Base-by-base conservation (phyloP, 352 stramenopile genomes). In the Phytophthora multivora region DNA sequence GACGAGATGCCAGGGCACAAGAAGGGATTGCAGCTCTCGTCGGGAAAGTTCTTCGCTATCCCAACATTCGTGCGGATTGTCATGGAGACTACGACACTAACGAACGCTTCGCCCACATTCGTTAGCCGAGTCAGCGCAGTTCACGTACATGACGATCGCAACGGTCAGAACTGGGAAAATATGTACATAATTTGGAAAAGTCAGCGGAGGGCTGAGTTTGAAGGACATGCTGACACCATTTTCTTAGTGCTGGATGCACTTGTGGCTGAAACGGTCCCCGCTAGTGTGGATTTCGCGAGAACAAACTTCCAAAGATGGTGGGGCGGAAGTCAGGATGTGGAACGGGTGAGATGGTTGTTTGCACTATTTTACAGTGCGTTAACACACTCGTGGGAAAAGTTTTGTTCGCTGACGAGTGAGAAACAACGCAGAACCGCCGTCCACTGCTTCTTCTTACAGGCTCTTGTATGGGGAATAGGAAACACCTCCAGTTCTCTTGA, bases 381-480 rank as follows among this genome's bases (percentile, higher is more conserved):
- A 5, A 60, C 56, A 1, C 69, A 87, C n/a, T 80, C 75, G 5
- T 88, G 80, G 71, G 21, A 64, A 21, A 91, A 91, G 33, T 51
- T 90, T 42, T 59, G 38, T n/a, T 49, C 50, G 0, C 80, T 93
- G 70, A 69, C 70, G 15, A 92, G 79, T 21, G 71, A 65, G 2
- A 91, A 93, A 49, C 81, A 91, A 47, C 71, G 80, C 9, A 75
- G 66, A 19, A 88, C 75, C 16, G 71, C 80, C 0, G 54, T 89
- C 4, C 73, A 89, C 30, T 91, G 81, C 48, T 76, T 83, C 19
- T 93, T 84, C 40, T 54, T 94, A 4, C 86, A 92, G 40, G 74
- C 81, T 11, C 59, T 94, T 1, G 72, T 94, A 4, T 94, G 86
- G 86, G 77, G 86, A 5, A 59, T 94, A 6, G 86, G 86, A 1